Percentiles rank a stretch among this genome's conserved stretches.
phyloP scores from a whole-genome alignment of 768 basidiomycete genomes.

The Suillus occidentalis region DNA sequence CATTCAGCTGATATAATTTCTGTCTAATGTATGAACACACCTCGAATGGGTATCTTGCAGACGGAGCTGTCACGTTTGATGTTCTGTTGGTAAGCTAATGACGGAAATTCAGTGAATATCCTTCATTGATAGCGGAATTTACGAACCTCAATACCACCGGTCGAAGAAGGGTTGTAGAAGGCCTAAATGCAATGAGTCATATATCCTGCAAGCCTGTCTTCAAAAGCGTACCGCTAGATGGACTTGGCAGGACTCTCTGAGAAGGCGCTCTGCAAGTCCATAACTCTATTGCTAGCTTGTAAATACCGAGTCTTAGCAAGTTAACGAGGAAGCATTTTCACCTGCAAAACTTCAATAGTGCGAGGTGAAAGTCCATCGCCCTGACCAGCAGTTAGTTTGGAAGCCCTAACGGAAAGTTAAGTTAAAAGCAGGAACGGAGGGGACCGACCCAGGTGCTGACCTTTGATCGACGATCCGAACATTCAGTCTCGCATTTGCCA shows the following conservation, averaged over 20 bases:
- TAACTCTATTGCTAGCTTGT: conserved; percentile 53
- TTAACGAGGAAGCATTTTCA: conserved; percentile 8
- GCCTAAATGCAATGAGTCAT: conserved; percentile 41
- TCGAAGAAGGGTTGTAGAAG: conserved; percentile 67
- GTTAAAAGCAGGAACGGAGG: neutral
- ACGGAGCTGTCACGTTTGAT: conserved; percentile 56
- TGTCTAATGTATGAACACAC: conserved; percentile 32
- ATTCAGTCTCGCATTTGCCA: conserved; percentile 38
- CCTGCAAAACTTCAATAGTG: conserved; percentile 47
- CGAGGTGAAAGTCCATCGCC: conserved; percentile 29
- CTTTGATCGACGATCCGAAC: conserved; percentile 40
- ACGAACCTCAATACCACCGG: conserved; percentile 60
- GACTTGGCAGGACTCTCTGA: conserved; percentile 63
- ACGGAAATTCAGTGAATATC: neutral
- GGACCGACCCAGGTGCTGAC: conserved; percentile 15
- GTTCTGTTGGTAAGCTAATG: conserved; percentile 61
- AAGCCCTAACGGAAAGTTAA: conserved; percentile 14
- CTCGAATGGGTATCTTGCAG: conserved; percentile 72
- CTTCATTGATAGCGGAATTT: neutral
- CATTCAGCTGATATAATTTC: neutral
- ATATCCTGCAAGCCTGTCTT: neutral
- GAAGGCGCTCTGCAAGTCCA: conserved; percentile 62
- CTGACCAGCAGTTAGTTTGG: conserved; percentile 20
- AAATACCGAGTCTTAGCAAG: neutral
- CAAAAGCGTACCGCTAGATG: conserved; percentile 55